Base-by-base conservation (phyloP, 345 rosid species). In the Luvunga scandens region DNA sequence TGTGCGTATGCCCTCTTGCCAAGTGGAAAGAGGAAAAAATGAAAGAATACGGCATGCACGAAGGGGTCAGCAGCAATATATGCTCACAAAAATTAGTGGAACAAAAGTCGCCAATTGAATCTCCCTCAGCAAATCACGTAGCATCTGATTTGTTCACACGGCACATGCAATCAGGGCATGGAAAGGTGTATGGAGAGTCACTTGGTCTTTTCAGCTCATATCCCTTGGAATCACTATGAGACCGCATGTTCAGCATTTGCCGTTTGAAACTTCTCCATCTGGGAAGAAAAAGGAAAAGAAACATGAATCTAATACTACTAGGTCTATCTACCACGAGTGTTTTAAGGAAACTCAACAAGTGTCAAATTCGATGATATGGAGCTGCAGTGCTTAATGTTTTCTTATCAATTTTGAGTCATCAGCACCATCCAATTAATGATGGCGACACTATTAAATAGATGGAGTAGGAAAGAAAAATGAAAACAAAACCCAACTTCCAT, bases 111-210 rank as follows among this genome's bases (percentile, higher is more conserved):
- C 62, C 76, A 36, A 33, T n/a, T 66, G 2, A 71, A 66, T 36
- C 70, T 71, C 38, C 68, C 57, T 28, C 79, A 76, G 76, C 21
- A 50, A 72, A 78, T 87, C 87, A 90, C 0, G 69, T 78, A 30
- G 83, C 83, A 71, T 81, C 82, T 22, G 96, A 84, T 81, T 84
- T 91, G 92, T 90, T 97, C 68, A 74, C 65, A 42, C 83, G 98
- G 80, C 96, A 91, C 98, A 97, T 93, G 84, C 99, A 97, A 80
- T 97, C 96, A 14, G 99, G 99, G 85, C 99, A 97, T 21, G 99
- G 98, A 79, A 88, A 94, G 59, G 94, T 89, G 79, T 91, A 97
- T 53, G 92, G 84, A 0, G 98, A 97, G 77, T 97, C 98, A 64
- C 82, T 91, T 19, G 96, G 94, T 81, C 96, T 85, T 85, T 93